Percentiles rank a stretch among this genome's conserved stretches.
Conservation (phyloP, 2,329 filamentous ascomycete species). For the Torrubiellomyces zombiae region DNA sequence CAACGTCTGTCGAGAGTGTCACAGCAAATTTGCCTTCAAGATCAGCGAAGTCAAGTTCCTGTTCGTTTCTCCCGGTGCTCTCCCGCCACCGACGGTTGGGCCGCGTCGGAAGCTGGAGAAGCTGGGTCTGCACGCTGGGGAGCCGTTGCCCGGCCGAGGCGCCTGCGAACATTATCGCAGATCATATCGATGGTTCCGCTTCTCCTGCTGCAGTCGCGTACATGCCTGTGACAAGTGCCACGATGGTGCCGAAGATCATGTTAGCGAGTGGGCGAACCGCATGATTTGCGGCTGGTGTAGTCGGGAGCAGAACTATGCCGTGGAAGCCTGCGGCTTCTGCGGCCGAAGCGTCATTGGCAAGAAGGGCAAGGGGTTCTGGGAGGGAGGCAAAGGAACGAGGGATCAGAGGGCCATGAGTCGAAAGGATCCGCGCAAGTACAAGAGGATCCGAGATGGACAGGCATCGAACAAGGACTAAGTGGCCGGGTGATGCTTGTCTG, state of each 20-base stretch:
- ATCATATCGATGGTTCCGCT: conserved; percentile 48
- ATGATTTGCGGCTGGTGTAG: conserved; percentile 75
- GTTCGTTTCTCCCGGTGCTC: conserved; percentile 42
- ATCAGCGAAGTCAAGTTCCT: conserved; percentile 67
- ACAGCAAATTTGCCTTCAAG: conserved; percentile 64
- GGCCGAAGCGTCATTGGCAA: conserved; percentile 50
- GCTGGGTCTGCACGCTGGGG: conserved; percentile 39
- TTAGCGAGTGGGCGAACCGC: conserved; percentile 64
- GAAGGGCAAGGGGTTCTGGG: conserved; percentile 62
- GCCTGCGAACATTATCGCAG: conserved; percentile 41
- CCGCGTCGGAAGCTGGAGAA: conserved; percentile 32
- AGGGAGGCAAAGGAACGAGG: conserved; percentile 70
- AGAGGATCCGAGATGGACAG: conserved; percentile 34
- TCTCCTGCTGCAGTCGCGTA: conserved; percentile 43
- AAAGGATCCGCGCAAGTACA: conserved; percentile 61
- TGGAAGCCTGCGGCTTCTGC: conserved; percentile 61
- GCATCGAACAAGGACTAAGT: no score
- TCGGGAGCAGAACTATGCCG: conserved; percentile 62
- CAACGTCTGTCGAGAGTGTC: conserved; percentile 65
- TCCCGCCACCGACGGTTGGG: conserved; percentile 21
- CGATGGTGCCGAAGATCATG: conserved; percentile 52
- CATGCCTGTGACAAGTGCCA: conserved; percentile 59
- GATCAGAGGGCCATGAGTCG: conserved; percentile 55
- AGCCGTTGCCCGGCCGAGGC: conserved; percentile 34
- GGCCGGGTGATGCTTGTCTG: no score